Conservation (phyloP, 345 rosid genomes). For the Boechera retrofracta region DNA sequence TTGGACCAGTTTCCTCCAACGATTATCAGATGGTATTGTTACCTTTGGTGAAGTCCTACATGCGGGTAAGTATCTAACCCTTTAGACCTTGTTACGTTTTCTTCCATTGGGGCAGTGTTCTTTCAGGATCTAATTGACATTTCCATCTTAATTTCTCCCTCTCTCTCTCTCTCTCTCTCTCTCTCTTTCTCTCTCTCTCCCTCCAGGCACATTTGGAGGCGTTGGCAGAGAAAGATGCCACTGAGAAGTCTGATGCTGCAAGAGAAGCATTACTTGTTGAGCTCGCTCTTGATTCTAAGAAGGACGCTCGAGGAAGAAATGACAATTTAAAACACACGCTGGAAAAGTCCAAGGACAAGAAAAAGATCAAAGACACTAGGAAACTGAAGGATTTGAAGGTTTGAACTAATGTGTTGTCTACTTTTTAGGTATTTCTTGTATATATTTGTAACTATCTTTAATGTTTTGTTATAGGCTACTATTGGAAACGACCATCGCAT, state of each 20-base stretch:
- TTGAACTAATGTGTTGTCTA: constrained; percentile 25
- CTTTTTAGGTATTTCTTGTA: constrained; percentile 5
- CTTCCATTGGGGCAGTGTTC: constrained; percentile 13
- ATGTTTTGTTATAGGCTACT: constrained; percentile 52
- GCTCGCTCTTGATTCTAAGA: constrained; percentile 89
- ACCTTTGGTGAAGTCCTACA: constrained; percentile 77
- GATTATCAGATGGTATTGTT: constrained; percentile 72
- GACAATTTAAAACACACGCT: constrained; percentile 61
- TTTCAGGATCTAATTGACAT: constrained; percentile 15
- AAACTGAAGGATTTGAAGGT: constrained; percentile 86
- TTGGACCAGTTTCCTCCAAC: constrained; percentile 68
- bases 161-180: background rate
- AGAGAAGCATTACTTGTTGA: constrained; percentile 93
- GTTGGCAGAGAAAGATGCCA: constrained; percentile 93
- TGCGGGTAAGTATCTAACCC: constrained; percentile 68
- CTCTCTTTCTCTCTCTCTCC: background rate
- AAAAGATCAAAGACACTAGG: constrained; percentile 69
- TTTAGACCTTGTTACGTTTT: constrained; percentile 29
- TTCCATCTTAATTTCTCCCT: constrained; percentile 12
- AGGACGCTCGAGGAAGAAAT: constrained; percentile 63
- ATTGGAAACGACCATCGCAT: constrained; percentile 52
- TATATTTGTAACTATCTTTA: constrained; percentile 28
- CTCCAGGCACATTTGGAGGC: constrained; percentile 82
- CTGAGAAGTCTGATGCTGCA: constrained; percentile 98
- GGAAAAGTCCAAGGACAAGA: constrained; percentile 87